Evolutionary conservation across 495 filamentous ascomycete genomes (phyloP), one percentile per base, ranked within the genome.

Genomic region (Trichoderma asperelloides): DNA sequence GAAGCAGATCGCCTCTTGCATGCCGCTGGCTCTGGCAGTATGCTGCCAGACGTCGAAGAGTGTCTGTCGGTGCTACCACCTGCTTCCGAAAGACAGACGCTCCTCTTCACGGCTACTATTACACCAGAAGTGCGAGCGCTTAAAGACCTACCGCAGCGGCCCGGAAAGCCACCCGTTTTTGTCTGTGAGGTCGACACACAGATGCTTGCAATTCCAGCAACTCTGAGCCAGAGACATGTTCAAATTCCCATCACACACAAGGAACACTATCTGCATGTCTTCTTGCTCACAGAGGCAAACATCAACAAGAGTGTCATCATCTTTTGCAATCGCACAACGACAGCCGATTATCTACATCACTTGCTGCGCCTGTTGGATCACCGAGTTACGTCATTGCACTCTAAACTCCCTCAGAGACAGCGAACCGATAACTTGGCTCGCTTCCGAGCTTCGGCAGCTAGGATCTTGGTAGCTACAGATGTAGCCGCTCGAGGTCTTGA

Each of bases 401-500:
- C 91, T 27, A 82, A 84, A 28, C 86, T 99, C 2, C 87, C 89
- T 0, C 95, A 98, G 72, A 82, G 87, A 3, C 87, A 96, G 71
- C 86, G 95, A 16, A 91, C 87, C 49, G 84, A 91, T 57, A 97
- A 97, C 69, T 85, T 99, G 0, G 93, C 87, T 2, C 87, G 92
- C 23, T 99, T 98, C 81, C 88, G 95, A 18, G 96, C 95, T 9
- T 84, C 85, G n/a, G 94, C 93, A 0, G 94, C 95, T 15, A 85
- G 95, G 7, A 87, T 99, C 65, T 82, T 99, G 3, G 88, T 99
- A 12, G 96, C 96, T 3, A 98, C 95, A 0, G 96, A 99, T 75
- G 94, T 99, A 16, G 95, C 95, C 1, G 88, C 91, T n/a, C 84
- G 95, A 72, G 95, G 95, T 84, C 85, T 99, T 12, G 95, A 99